Evolutionary conservation across 208 protist species (phyloP).

Genomic region (Acanthamoeba quina): DNA sequence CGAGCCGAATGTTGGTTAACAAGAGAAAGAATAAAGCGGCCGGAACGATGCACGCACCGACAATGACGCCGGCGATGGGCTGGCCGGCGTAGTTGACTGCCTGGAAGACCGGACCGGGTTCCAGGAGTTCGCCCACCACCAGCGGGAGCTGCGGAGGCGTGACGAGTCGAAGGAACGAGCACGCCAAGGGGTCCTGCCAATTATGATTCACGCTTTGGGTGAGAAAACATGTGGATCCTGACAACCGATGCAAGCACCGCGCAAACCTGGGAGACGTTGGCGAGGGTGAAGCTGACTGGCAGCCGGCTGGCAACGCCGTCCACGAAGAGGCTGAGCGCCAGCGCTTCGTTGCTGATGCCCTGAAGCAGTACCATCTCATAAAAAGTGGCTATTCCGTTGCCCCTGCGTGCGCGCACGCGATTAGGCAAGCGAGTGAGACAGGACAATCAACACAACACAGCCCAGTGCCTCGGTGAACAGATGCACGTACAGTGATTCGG

Average conservation of each 20-base stretch:
- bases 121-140: neutral
- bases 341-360: neutral
- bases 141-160: neutral
- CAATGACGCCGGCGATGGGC: neutral
- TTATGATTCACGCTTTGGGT: neutral
- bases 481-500: constrained; percentile 11
- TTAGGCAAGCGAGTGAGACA: neutral
- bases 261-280: neutral
- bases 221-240: no score
- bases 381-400: constrained; percentile 40
- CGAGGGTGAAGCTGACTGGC: neutral
- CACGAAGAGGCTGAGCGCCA: neutral
- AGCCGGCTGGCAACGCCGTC: constrained; percentile 1
- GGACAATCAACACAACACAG: neutral
- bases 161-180: neutral
- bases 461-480: neutral
- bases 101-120: neutral
- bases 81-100: neutral
- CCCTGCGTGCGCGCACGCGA: neutral
- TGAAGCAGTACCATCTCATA: neutral
- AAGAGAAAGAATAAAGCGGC: neutral
- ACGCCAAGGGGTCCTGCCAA: neutral
- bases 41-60: neutral
- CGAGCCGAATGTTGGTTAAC: no score
- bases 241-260: no score